Evolutionary conservation across 768 basidiomycete species (phyloP).

Genomic region (Chlorophyllum brunneum): DNA sequence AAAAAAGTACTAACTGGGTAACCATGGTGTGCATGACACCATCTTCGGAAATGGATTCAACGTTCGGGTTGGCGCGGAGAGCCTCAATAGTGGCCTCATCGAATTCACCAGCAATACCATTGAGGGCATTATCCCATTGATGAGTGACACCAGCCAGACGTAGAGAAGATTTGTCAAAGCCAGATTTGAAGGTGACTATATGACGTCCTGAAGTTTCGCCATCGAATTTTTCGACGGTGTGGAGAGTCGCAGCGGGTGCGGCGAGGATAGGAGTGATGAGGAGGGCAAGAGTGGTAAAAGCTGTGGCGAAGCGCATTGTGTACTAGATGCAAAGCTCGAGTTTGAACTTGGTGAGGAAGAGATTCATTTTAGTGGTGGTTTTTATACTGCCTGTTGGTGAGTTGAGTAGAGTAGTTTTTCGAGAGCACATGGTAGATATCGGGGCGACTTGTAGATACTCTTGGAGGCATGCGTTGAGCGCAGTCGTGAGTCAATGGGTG

Average conservation of each 20-base stretch:
- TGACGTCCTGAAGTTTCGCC: slow-evolving; percentile 13
- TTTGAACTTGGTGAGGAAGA: background rate
- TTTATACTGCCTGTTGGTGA: no score
- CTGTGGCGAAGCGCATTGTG: slow-evolving; percentile 1
- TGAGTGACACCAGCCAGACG: slow-evolving; percentile 2
- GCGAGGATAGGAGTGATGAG: slow-evolving; percentile 2
- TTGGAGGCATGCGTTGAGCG: background rate
- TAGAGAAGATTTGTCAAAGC: background rate
- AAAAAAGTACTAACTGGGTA: slow-evolving; percentile 18
- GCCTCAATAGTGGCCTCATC: slow-evolving; percentile 16
- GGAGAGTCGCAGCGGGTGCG: slow-evolving; percentile 3
- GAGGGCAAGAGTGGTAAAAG: slow-evolving; percentile 8
- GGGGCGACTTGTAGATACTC: no score
- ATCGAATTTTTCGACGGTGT: slow-evolving; percentile 13
- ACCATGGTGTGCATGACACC: slow-evolving; percentile 21
- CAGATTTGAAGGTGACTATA: slow-evolving; percentile 14
- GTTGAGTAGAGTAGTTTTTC: background rate
- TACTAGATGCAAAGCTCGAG: background rate
- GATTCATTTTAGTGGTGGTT: background rate
- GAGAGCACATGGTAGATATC: no score
- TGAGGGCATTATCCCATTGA: slow-evolving; percentile 13
- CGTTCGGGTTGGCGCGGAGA: slow-evolving; percentile 20
- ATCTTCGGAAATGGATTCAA: slow-evolving; percentile 24
- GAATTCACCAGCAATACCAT: slow-evolving; percentile 16
- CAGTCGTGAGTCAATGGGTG: background rate